phyloP scores from a whole-genome alignment of 2,329 filamentous ascomycete genomes.

The Exophiala bonariae region DNA sequence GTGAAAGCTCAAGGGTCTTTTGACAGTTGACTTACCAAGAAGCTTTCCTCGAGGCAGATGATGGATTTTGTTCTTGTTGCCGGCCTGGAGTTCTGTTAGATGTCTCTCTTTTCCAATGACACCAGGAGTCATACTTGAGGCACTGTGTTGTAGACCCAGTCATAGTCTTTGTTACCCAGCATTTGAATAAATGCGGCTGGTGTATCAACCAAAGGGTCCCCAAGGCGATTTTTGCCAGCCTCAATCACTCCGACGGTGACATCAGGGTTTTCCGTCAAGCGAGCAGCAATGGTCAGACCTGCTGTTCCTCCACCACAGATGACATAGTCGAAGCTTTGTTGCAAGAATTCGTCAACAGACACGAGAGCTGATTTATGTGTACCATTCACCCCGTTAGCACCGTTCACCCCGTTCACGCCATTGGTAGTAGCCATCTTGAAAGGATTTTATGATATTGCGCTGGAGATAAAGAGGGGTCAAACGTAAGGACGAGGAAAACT shows the following conservation, averaged over 20 bases:
- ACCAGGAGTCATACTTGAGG: constrained; percentile 30
- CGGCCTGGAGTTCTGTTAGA: constrained; percentile 5
- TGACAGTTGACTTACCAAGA: no score
- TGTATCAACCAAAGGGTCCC: constrained; percentile 30
- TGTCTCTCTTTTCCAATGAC: not conserved
- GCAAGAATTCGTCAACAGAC: constrained; percentile 21
- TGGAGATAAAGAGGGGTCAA: not conserved
- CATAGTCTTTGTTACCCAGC: constrained; percentile 35
- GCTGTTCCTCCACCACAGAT: constrained; percentile 58
- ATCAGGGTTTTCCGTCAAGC: constrained; percentile 46
- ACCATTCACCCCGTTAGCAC: constrained; percentile 15
- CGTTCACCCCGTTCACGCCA: constrained; percentile 15
- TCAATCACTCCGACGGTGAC: constrained; percentile 48
- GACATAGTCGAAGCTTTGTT: constrained; percentile 32
- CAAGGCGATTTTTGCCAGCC: constrained; percentile 38
- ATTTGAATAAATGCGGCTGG: constrained; percentile 28
- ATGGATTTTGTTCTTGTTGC: constrained; percentile 25
- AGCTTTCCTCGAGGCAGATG: constrained; percentile 31
- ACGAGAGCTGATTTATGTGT: constrained; percentile 16
- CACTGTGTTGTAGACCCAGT: constrained; percentile 35
- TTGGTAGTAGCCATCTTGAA: constrained; percentile 20
- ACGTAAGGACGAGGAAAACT: no score
- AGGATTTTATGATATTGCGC: not conserved
- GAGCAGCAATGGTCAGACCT: constrained; percentile 52
- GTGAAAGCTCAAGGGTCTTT: no score